phyloP scores from a whole-genome alignment of 1,139 yeast genomes.

The Taphrina communis region DNA sequence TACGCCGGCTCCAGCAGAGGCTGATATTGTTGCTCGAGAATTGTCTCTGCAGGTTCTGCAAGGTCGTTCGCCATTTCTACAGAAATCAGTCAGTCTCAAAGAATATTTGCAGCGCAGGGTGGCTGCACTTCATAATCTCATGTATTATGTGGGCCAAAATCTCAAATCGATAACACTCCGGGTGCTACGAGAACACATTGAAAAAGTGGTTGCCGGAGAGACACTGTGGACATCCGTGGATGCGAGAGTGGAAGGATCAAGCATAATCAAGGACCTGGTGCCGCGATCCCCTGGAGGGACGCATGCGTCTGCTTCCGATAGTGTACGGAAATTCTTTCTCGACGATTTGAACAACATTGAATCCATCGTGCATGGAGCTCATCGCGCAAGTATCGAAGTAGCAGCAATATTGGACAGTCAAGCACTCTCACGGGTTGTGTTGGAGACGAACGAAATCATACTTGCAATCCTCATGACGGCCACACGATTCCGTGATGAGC shows the following conservation, averaged over 20 bases:
- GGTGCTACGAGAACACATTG: slow-evolving; percentile 59
- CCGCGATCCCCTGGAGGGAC: slow-evolving; percentile 40
- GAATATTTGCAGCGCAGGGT: slow-evolving; percentile 58
- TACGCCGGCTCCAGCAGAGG: slow-evolving; percentile 40
- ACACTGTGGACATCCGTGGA: slow-evolving; percentile 58
- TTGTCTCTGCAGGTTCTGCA: slow-evolving; percentile 63
- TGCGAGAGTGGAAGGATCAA: slow-evolving; percentile 23
- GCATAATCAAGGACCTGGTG: slow-evolving; percentile 36
- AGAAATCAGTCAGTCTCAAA: slow-evolving; percentile 56
- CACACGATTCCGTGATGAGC: slow-evolving; percentile 46
- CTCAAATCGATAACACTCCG: slow-evolving; percentile 51
- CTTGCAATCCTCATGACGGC: slow-evolving; percentile 49
- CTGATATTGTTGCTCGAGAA: slow-evolving; percentile 37
- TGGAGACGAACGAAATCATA: slow-evolving; percentile 50
- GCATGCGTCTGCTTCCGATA: slow-evolving; percentile 35
- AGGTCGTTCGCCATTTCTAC: slow-evolving; percentile 58
- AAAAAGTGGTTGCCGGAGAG: slow-evolving; percentile 63
- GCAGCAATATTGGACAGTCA: slow-evolving; percentile 40
- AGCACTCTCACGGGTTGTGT: slow-evolving; percentile 26
- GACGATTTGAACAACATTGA: slow-evolving; percentile 43
- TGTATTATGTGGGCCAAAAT: slow-evolving; percentile 58
- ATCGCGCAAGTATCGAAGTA: slow-evolving; percentile 38
- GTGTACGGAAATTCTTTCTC: slow-evolving; percentile 44
- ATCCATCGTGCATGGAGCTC: slow-evolving; percentile 42
- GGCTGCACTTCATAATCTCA: slow-evolving; percentile 55